Percentiles rank a stretch among this genome's conserved stretches.
Conservation (phyloP, 768 basidiomycete genomes). For the Tylopilus intermedius region DNA sequence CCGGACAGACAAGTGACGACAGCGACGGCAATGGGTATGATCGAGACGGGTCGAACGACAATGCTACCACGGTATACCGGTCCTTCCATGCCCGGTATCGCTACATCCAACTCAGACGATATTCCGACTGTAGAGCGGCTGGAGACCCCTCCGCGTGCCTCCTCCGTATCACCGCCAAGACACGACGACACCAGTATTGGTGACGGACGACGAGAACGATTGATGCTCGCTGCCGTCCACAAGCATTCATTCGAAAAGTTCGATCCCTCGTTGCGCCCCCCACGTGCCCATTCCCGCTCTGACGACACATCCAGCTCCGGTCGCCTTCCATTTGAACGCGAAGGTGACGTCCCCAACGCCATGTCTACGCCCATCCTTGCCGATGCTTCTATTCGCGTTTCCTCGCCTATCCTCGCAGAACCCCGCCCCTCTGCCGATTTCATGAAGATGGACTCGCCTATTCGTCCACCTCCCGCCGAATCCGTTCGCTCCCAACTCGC, state of each 20-base stretch:
- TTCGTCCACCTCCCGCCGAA: conserved; percentile 36
- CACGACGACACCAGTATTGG: conserved; percentile 16
- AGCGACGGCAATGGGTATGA: neutral
- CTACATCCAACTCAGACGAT: conserved; percentile 25
- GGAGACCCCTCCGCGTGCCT: conserved; percentile 22
- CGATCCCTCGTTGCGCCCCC: conserved; percentile 10
- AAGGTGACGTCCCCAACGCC: conserved; percentile 22
- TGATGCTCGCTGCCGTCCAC: conserved; percentile 23
- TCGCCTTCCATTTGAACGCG: conserved; percentile 21
- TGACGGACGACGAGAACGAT: conserved; percentile 23
- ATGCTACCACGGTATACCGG: conserved; percentile 20
- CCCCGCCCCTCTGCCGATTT: conserved; percentile 43
- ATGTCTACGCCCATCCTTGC: conserved; percentile 29
- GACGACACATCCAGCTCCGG: conserved; percentile 22
- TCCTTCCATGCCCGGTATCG: conserved; percentile 16
- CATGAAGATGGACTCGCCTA: conserved; percentile 43
- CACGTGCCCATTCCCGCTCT: conserved; percentile 19
- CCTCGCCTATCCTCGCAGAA: conserved; percentile 38
- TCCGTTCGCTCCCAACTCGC: conserved; percentile 34
- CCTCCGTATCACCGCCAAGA: conserved; percentile 23
- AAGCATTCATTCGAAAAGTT: conserved; percentile 21
- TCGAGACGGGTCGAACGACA: conserved; percentile 10
- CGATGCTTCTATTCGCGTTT: conserved; percentile 21
- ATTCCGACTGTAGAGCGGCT: conserved; percentile 28
- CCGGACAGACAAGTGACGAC: conserved; percentile 18